Evolutionary conservation across 2,329 filamentous ascomycete genomes (phyloP), one percentile per base, ranked within the genome.

Genomic region (Zarea fungicola): DNA sequence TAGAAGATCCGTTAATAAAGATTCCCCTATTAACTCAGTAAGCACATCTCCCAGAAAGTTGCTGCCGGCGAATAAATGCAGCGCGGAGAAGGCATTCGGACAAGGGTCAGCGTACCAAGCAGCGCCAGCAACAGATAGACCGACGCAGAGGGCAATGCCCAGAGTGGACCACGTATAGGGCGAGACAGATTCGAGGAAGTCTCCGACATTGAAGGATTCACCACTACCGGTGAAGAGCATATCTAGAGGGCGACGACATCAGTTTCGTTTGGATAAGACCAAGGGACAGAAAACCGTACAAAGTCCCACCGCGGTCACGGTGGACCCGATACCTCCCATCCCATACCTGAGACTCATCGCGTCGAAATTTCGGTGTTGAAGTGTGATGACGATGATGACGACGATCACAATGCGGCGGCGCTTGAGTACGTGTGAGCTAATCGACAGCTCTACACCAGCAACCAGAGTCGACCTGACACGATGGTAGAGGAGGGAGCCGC

Each of bases 161-260:
- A 93, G 70, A 66, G 83, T 84, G 53, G 92, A 95, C 90, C 91
- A 99, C 41, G 87, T 88, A 65, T 92, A 95, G 18, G 93, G 95
- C 50, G 93, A 97, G 60, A 97, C 82, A 55, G 86, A 85, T 72
- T 96, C 90, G 69, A 99, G 83, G 68, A 97, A 97, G 66, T 85
- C 84, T 68, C 95, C 95, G 69, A 97, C 89, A 73, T 99, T 95
- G 74, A 99, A 99, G 52, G 85, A 77, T 78, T 99, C 92, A 65
- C 95, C 93, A 68, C 88, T 90, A 65, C 89, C 90, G 64, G 93
- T 95, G 67, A 99, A 96, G 67, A 99, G 89, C 89, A 99, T 95
- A 73, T 99, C 93, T 99, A 36, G 28, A 34, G n/a, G n/a, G n/a
- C 14, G 41, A 45, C 35, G 28, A 46, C 41, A 42, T 50, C 48